A percentile compares a stretch with the other conserved stretches of the same genome.
phyloP scores from a whole-genome alignment of 2,329 filamentous ascomycete species.

The Ascochyta viciae-villosae region DNA sequence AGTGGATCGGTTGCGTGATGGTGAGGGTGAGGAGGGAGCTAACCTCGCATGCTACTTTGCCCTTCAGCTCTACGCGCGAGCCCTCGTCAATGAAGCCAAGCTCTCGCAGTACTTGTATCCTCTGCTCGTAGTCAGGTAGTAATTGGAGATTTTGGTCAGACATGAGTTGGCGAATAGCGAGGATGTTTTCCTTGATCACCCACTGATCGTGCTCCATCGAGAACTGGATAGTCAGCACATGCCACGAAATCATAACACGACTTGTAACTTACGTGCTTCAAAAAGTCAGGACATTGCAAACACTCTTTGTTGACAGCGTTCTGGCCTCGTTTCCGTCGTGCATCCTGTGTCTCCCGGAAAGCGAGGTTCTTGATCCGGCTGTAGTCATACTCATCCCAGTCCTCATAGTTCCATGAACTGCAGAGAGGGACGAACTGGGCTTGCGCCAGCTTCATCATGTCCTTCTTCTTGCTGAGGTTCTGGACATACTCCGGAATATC shows the following conservation, averaged over 20 bases:
- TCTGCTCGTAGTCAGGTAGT: conserved; percentile 94
- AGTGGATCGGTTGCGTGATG: background rate
- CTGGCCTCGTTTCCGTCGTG: conserved; percentile 69
- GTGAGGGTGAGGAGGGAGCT: conserved; percentile 14
- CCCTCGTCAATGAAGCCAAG: conserved; percentile 89
- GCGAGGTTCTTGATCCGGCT: conserved; percentile 81
- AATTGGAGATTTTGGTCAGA: conserved; percentile 97
- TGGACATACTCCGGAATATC: conserved; percentile 57
- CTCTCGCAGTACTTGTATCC: conserved; percentile 89
- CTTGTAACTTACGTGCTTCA: conserved; percentile 78
- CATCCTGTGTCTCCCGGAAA: conserved; percentile 79
- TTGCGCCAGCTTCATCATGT: conserved; percentile 66
- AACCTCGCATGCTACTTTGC: conserved; percentile 94
- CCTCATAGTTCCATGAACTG: conserved; percentile 73
- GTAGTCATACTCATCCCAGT: conserved; percentile 88
- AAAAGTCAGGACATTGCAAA: conserved; percentile 75
- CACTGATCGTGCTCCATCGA: conserved; percentile 97
- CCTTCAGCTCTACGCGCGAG: conserved; percentile 90
- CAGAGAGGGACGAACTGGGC: conserved; percentile 74
- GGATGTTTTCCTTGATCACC: conserved; percentile 93
- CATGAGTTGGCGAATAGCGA: conserved; percentile 83
- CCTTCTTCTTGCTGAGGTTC: conserved; percentile 58
- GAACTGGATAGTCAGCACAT: conserved; percentile 64
- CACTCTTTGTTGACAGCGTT: conserved; percentile 71
- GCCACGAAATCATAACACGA: background rate